phyloP scores from a whole-genome alignment of 257 asterid genomes.

The Fraxinus excelsior region DNA sequence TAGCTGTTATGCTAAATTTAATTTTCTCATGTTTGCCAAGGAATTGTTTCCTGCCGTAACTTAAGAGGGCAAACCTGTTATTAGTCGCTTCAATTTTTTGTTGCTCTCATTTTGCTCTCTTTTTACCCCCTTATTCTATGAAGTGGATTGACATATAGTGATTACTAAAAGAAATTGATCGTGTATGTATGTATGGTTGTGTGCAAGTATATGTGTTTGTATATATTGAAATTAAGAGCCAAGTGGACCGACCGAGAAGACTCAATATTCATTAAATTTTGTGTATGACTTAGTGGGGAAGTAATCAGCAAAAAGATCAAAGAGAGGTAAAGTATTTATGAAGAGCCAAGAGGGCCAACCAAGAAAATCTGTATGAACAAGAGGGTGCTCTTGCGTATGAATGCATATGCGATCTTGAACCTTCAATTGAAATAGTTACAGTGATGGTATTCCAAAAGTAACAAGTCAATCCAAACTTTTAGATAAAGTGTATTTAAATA shows the following conservation, averaged over 20 bases:
- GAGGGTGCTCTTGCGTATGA: not conserved
- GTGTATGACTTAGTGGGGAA: not conserved
- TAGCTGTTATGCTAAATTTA: constrained; percentile 1
- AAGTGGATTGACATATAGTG: not conserved
- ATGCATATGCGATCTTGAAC: not conserved
- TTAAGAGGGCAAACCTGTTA: not conserved
- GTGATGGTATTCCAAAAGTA: not conserved
- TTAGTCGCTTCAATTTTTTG: not conserved
- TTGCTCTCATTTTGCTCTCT: not conserved
- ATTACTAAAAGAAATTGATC: not conserved
- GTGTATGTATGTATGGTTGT: not conserved
- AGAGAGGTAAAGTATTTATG: not conserved
- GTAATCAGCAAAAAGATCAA: not conserved
- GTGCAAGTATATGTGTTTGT: not conserved
- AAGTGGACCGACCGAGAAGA: not conserved
- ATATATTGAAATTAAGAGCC: not conserved
- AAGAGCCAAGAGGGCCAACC: not conserved
- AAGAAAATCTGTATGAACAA: not conserved
- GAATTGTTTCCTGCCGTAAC: constrained; percentile 18
- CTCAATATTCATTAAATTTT: not conserved
- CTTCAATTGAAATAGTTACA: not conserved
- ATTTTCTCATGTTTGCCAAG: constrained; percentile 6
- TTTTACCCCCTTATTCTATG: not conserved
- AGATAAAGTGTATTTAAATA: not conserved
- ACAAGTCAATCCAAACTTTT: not conserved